Evolutionary conservation across 2,329 filamentous ascomycete species (phyloP).

Genomic region (Fonsecaea multimorphosa): DNA sequence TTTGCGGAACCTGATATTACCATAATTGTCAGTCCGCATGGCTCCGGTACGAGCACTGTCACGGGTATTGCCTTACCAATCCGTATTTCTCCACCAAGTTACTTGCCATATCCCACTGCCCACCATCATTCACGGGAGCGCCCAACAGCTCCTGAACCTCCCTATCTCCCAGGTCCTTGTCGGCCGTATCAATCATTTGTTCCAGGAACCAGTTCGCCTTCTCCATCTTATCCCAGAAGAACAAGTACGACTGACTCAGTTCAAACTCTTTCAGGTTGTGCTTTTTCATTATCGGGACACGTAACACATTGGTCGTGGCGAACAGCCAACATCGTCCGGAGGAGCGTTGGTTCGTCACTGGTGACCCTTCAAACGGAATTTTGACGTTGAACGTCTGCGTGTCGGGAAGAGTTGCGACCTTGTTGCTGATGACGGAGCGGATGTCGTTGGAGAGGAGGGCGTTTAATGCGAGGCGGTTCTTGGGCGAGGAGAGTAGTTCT

Average conservation of each 20-base stretch:
- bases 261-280: conserved; percentile 80
- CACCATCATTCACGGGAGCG: conserved; percentile 76
- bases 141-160: conserved; percentile 73
- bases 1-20: conserved; percentile 65
- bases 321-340: conserved; percentile 92
- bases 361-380: conserved; percentile 80
- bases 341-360: conserved; percentile 82
- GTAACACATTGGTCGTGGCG: conserved; percentile 87
- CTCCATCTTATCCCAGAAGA: conserved; percentile 94
- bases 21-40: background rate
- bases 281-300: conserved; percentile 84
- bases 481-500: conserved; percentile 67
- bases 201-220: conserved; percentile 91
- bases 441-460: conserved; percentile 73
- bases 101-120: conserved; percentile 91
- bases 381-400: conserved; percentile 82
- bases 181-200: conserved; percentile 75
- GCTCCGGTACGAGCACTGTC: background rate
- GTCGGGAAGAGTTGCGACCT: conserved; percentile 67
- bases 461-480: conserved; percentile 75
- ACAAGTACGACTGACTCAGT: conserved; percentile 85
- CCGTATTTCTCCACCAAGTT: conserved; percentile 88
- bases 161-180: conserved; percentile 72
- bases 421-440: conserved; percentile 68
- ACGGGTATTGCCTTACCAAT: conserved; percentile 56